Percentiles rank a stretch among this genome's conserved stretches.
Conservation (phyloP, 2,329 filamentous ascomycete genomes). For the Fusarium sterilihyphosum region DNA sequence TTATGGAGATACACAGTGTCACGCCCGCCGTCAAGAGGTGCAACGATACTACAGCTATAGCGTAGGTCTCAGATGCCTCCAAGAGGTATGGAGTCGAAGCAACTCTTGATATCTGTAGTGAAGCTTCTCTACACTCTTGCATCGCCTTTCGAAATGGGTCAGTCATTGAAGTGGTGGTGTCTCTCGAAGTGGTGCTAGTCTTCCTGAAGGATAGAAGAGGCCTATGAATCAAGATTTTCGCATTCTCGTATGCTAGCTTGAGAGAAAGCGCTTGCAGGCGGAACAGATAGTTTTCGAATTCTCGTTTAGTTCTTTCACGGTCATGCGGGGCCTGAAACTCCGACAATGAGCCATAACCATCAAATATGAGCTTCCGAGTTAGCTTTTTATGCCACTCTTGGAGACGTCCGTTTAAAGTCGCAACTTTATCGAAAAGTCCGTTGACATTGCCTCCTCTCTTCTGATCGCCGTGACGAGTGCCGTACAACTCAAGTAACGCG, state of each 20-base stretch:
- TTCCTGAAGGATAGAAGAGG: constrained; percentile 22
- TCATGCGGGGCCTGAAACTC: background rate
- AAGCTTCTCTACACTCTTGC: background rate
- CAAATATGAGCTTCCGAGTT: background rate
- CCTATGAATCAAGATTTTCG: constrained; percentile 45
- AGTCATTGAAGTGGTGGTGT: accelerated
- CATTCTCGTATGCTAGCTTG: constrained; percentile 48
- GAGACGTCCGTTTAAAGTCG: background rate
- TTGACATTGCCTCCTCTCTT: background rate
- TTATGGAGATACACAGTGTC: background rate
- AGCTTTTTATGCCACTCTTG: background rate
- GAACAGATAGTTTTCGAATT: constrained; percentile 36
- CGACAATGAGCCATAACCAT: accelerated
- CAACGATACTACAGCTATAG: background rate
- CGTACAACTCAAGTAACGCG: constrained; percentile 23
- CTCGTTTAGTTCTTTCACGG: background rate
- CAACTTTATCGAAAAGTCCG: background rate
- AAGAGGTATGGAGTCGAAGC: background rate
- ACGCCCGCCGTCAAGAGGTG: background rate
- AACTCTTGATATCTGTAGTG: background rate
- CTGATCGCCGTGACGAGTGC: background rate
- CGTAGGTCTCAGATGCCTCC: background rate
- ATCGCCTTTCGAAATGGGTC: background rate
- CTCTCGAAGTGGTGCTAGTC: accelerated
- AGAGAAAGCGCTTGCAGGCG: constrained; percentile 47